phyloP scores from a whole-genome alignment of 2,329 filamentous ascomycete genomes.

The Elsinoe arachidis region DNA sequence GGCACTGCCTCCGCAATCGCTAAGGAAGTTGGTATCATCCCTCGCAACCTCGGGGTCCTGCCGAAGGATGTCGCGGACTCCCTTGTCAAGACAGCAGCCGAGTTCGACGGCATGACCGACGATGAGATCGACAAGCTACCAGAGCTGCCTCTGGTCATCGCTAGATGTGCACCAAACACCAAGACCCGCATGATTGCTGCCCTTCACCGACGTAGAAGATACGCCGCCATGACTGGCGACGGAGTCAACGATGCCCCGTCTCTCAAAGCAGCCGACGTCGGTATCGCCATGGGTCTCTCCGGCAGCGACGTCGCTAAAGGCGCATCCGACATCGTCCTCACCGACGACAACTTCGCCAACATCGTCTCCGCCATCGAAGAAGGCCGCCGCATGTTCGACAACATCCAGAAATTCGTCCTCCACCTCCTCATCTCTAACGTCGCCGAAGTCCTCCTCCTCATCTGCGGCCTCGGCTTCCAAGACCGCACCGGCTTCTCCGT shows the following conservation, averaged over 20 bases:
- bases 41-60: slow-evolving; percentile 17
- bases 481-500: slow-evolving; percentile 35
- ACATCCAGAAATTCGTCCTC: slow-evolving; percentile 42
- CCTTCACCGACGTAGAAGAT: slow-evolving; percentile 34
- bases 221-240: slow-evolving; percentile 38
- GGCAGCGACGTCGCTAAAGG: slow-evolving; percentile 39
- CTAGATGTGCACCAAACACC: slow-evolving; percentile 38
- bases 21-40: slow-evolving; percentile 39
- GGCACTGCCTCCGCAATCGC: slow-evolving; percentile 40
- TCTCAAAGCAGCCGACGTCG: slow-evolving; percentile 38
- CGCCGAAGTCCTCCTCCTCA: slow-evolving; percentile 39
- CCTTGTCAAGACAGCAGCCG: slow-evolving; percentile 36
- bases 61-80: slow-evolving; percentile 20
- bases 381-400: slow-evolving; percentile 39
- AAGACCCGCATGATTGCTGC: slow-evolving; percentile 42
- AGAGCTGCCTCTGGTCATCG: slow-evolving; percentile 36
- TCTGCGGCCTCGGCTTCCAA: slow-evolving; percentile 40
- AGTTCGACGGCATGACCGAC: slow-evolving; percentile 38
- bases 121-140: slow-evolving; percentile 35
- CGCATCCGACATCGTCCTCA: slow-evolving; percentile 37
- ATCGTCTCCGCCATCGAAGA: slow-evolving; percentile 39
- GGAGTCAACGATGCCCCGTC: slow-evolving; percentile 40
- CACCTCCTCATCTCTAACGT: slow-evolving; percentile 42
- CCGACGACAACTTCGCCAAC: slow-evolving; percentile 38
- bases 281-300: slow-evolving; percentile 38